phyloP scores from a whole-genome alignment of 2,329 filamentous ascomycete species.

The Calonectria naviculata region DNA sequence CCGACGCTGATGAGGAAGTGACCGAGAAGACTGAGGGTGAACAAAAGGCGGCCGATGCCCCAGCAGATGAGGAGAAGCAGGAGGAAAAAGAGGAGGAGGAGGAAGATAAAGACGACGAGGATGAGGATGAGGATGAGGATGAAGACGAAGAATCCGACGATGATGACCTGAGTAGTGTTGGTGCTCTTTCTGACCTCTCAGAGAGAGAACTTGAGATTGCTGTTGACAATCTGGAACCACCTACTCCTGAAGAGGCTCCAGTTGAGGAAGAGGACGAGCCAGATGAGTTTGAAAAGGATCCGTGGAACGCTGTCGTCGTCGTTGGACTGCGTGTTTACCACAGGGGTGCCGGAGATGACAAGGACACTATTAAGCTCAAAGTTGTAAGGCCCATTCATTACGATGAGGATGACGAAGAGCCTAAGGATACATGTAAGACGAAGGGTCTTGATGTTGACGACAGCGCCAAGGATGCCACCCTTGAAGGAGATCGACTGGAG shows the following conservation, averaged over 20 bases:
- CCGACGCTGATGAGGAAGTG: conserved; percentile 18
- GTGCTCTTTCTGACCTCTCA: conserved; percentile 52
- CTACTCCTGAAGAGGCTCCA: conserved; percentile 4
- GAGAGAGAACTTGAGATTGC: conserved; percentile 52
- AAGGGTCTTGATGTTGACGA: conserved; percentile 57
- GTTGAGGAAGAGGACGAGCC: conserved; percentile 52
- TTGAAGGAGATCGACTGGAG: too few species aligned
- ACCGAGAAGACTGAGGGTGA: neutral
- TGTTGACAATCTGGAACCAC: conserved; percentile 31
- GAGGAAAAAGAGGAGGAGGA: conserved; percentile 4
- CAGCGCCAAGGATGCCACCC: conserved; percentile 50
- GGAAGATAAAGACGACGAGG: neutral
- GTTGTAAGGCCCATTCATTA: conserved; percentile 53
- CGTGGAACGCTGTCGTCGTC: conserved; percentile 74
- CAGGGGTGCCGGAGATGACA: conserved; percentile 50
- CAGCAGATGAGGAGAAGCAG: neutral
- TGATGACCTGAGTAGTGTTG: conserved; percentile 42
- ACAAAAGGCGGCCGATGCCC: neutral
- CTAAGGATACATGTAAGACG: conserved; percentile 39
- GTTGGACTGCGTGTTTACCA: conserved; percentile 72
- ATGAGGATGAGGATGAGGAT: neutral
- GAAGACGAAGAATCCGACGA: conserved; percentile 29
- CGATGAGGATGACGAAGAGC: conserved; percentile 35
- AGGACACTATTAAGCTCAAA: conserved; percentile 49
- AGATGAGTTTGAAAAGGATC: conserved; percentile 66